These are phyloP conservation scores for Pyrenula massariospora DNA, from an alignment of 495 filamentous ascomycete species.

Conservation along the genomic window DNA sequence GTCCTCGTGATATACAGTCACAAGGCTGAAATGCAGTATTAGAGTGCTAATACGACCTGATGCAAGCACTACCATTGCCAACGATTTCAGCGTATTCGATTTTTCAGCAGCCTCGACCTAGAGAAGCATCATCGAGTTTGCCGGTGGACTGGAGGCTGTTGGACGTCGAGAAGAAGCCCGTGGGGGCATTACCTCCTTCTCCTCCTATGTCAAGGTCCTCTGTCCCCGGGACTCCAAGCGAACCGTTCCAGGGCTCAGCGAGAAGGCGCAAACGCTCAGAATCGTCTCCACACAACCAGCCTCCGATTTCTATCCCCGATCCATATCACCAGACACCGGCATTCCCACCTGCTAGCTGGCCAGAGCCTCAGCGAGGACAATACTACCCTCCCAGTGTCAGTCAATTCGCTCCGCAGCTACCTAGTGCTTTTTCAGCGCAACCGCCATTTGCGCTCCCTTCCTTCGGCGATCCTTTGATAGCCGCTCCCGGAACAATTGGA, in stretches of 20 bases:
- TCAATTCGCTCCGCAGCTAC: constrained; percentile 2
- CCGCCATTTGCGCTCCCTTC: constrained; percentile 14
- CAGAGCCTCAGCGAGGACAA: constrained; percentile 17
- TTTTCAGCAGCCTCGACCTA: background rate
- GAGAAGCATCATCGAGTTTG: background rate
- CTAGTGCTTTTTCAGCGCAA: constrained; percentile 3
- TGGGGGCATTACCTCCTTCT: constrained; percentile 56
- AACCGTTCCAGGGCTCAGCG: constrained; percentile 43
- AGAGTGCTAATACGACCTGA: background rate
- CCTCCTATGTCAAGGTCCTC: constrained; percentile 81
- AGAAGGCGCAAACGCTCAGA: constrained; percentile 44
- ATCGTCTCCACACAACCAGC: constrained; percentile 23
- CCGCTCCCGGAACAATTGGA: constrained; percentile 9
- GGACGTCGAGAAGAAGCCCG: constrained; percentile 20
- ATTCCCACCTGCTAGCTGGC: constrained; percentile 27
- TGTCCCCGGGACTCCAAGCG: constrained; percentile 47
- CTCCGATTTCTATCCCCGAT: constrained; percentile 23
- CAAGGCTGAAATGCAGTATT: no score
- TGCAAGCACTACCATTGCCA: background rate
- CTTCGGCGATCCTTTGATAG: constrained; percentile 12
- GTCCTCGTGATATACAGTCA: no score
- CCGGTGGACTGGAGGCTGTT: background rate
- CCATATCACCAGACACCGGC: constrained; percentile 21
- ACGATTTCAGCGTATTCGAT: background rate
- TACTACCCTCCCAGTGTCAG: constrained; percentile 3